Base-by-base conservation (phyloP, 352 stramenopile species). In the Hyaloperonospora brassicae region DNA sequence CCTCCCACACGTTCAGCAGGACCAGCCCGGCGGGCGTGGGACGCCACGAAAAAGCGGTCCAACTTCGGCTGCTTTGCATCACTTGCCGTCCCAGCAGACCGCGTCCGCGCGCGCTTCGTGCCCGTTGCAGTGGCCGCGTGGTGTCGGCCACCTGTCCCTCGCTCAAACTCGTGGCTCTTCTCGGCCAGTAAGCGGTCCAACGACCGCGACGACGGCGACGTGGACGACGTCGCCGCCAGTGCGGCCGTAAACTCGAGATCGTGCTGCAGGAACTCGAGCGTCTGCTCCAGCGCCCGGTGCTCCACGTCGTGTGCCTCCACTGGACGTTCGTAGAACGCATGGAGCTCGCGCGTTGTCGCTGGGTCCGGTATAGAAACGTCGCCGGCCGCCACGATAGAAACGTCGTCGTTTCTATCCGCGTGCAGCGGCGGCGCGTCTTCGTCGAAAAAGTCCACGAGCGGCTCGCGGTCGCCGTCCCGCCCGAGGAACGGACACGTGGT, bases 181-280 rank as follows among this genome's bases (percentile, higher is more conserved):
- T 43, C 30, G 11, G 59, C 25, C n/a, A 50, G 0, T 10, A 47
- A 43, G 13, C 12, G 30, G 14, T 31, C 52, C 35, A 43, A 41
- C 5, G 55, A 67, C 21, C 39, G 55, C 17, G 59, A 68, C 11
- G 54, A 68, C n/a, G 52, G 52, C 23, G 59, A 55, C 5, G 60
- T 61, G 6, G 64, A 72, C 4, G 54, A 50, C 17, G 59, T 57
- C 21, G 52, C 53, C 27, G 48, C 34, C 17, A 69, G 36, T 1
- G 61, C 69, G 12, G 68, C 68, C 12, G 63, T 60, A 38, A 74
- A 79, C 48, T 80, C 70, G 1, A 66, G 60, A 52, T 83, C 73
- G 11, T 73, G 68, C 48, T 79, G 62, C 30, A 84, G 34, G 38
- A 81, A 84, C 34, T 76, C 51, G 49, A 84, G 77, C 17, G 73